These are phyloP conservation scores for Rhodomyrtus tomentosa DNA, from an alignment of 345 rosid species.

Conservation along the genomic window DNA sequence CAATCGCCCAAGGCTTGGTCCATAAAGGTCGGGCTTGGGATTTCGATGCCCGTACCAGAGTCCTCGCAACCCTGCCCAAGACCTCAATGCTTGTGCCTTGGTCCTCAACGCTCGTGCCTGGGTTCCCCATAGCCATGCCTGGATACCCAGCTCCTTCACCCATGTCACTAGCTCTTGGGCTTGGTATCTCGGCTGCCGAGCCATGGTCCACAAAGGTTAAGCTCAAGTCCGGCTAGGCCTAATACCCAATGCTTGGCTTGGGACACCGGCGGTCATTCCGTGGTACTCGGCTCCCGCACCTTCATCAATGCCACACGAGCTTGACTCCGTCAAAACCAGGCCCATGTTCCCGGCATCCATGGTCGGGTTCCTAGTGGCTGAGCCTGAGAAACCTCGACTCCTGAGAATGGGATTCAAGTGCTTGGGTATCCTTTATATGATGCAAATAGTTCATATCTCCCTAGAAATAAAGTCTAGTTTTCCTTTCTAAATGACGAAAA, in stretches of 20 bases:
- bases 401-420: neutral
- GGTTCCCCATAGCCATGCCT: too few relatives aligned
- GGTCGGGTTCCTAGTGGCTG: neutral
- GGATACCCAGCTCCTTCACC: accelerated
- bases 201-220: neutral
- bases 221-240: neutral
- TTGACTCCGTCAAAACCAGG: neutral
- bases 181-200: accelerated
- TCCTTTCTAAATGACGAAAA: neutral
- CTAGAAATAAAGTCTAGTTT: neutral
- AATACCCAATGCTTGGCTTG: accelerated
- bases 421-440: too few relatives aligned
- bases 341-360: neutral
- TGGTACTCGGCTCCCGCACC: neutral
- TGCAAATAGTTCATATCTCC: neutral
- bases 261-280: accelerated
- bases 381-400: neutral
- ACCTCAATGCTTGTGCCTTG: too few relatives aligned
- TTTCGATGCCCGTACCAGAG: too few relatives aligned
- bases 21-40: too few relatives aligned
- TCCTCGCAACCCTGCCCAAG: too few relatives aligned
- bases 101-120: too few relatives aligned
- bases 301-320: neutral
- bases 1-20: too few relatives aligned
- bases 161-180: neutral